Percentiles rank a stretch among this genome's conserved stretches.
These are phyloP conservation scores for Jaltomata sinuosa DNA, from an alignment of 257 asterid species.

Conservation along the genomic window DNA sequence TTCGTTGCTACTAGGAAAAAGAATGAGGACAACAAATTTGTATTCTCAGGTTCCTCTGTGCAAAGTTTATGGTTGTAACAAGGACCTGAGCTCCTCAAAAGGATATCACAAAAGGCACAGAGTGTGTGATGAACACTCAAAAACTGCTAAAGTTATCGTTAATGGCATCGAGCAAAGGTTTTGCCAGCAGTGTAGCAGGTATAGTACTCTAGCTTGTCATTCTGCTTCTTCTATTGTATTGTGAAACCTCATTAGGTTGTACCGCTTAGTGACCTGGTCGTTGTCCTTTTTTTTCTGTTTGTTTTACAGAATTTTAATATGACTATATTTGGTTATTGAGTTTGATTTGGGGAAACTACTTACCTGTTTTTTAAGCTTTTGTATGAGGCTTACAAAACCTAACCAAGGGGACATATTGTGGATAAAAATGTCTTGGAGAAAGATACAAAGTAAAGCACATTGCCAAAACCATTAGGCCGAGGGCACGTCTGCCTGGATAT, in stretches of 20 bases:
- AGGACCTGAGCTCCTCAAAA: slow-evolving; percentile 49
- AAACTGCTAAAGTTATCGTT: slow-evolving; percentile 50
- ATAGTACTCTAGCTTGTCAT: neutral
- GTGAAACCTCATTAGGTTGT: neutral
- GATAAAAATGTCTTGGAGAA: neutral
- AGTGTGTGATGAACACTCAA: slow-evolving; percentile 61
- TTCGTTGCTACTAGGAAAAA: slow-evolving; percentile 19
- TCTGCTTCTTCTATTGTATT: neutral
- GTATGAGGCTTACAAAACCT: neutral
- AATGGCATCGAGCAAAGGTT: slow-evolving; percentile 53
- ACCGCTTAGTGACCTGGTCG: neutral
- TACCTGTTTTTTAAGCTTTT: neutral
- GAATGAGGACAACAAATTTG: slow-evolving; percentile 14
- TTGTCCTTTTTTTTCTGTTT: neutral
- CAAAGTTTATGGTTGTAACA: slow-evolving; percentile 54
- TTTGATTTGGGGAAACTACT: neutral
- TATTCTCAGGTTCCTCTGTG: slow-evolving; percentile 30
- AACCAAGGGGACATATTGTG: neutral
- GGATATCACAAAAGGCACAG: slow-evolving; percentile 60
- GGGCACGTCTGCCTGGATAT: too few relatives aligned
- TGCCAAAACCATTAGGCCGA: too few relatives aligned
- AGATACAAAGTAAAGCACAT: neutral
- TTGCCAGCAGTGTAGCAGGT: slow-evolving; percentile 90
- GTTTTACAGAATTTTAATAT: neutral
- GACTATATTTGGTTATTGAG: neutral